A percentile compares a stretch with the other conserved stretches of the same genome.
Conservation (phyloP, 2,329 filamentous ascomycete species). For the Decorospora gaudefroyi region DNA sequence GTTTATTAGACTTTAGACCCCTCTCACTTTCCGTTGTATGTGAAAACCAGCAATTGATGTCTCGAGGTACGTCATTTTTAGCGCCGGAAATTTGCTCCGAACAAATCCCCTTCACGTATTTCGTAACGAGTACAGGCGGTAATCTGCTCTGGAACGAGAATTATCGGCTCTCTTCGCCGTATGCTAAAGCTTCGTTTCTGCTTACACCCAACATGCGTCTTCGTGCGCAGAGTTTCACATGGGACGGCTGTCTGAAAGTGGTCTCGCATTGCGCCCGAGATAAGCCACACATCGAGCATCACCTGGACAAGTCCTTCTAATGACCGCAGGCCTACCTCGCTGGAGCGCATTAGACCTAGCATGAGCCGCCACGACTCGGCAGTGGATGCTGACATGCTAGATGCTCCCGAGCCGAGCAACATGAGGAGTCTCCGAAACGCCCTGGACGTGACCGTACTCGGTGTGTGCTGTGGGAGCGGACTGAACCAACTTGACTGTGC, state of each 20-base stretch:
- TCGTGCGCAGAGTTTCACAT: no score
- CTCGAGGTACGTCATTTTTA: constrained; percentile 8
- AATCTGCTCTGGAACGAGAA: no score
- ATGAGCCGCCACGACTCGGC: constrained; percentile 24
- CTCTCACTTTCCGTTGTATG: no score
- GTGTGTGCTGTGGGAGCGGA: constrained; percentile 59
- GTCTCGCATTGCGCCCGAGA: neutral
- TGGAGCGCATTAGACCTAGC: neutral
- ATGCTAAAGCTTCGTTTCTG: no score
- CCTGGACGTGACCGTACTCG: constrained; percentile 59
- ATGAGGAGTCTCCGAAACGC: constrained; percentile 5
- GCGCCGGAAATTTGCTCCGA: constrained; percentile 2
- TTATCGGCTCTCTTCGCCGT: no score
- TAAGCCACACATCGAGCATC: neutral
- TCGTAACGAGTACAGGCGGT: no score
- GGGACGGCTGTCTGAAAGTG: neutral
- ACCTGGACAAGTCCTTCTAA: neutral
- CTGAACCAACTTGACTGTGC: constrained; percentile 64
- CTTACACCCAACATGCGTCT: no score
- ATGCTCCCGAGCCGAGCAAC: neutral
- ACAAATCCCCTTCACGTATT: constrained; percentile 9
- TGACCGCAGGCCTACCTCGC: neutral
- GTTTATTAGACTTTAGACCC: no score
- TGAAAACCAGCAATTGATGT: no score
- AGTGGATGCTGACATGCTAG: constrained; percentile 7